A percentile compares a stretch with the other conserved stretches of the same genome.
Evolutionary conservation across 371 early-diverging fungal species (phyloP).

Genomic region (Syncephalastrum sp.): DNA sequence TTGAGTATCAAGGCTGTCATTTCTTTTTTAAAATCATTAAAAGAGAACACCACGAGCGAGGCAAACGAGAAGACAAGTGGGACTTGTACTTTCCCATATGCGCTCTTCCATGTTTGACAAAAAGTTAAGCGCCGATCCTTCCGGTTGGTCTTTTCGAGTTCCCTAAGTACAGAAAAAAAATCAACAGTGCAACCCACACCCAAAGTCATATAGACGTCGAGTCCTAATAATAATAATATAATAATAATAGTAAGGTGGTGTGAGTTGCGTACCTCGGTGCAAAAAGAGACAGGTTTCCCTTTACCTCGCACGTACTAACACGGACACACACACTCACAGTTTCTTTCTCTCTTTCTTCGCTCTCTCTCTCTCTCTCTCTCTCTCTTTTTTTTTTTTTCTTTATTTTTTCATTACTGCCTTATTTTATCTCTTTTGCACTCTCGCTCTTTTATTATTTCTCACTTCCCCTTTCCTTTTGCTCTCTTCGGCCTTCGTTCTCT

Average conservation of each 20-base stretch:
- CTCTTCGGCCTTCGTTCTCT: neutral
- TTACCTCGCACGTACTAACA: constrained; percentile 3
- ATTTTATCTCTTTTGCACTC: constrained; percentile 3
- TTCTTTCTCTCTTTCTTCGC: constrained; percentile 3
- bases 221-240: neutral
- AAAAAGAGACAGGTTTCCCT: constrained; percentile 8
- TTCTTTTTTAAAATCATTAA: constrained; percentile 4
- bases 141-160: neutral
- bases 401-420: constrained; percentile 12
- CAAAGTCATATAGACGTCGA: neutral
- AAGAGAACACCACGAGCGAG: neutral
- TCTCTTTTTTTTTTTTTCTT: constrained; percentile 14
- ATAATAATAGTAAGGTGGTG: constrained; percentile 14
- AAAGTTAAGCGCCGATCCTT: neutral
- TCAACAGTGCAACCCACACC: neutral
- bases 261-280: constrained; percentile 1
- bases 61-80: too few relatives aligned
- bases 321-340: constrained; percentile 4
- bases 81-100: constrained; percentile 2
- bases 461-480: constrained; percentile 9
- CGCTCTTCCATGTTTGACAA: neutral
- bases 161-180: constrained; percentile 2
- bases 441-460: constrained; percentile 15
- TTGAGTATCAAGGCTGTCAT: constrained; percentile 1
- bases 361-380: constrained; percentile 1